phyloP scores from a whole-genome alignment of 2,329 filamentous ascomycete species.

The Paecilomyces variotii region DNA sequence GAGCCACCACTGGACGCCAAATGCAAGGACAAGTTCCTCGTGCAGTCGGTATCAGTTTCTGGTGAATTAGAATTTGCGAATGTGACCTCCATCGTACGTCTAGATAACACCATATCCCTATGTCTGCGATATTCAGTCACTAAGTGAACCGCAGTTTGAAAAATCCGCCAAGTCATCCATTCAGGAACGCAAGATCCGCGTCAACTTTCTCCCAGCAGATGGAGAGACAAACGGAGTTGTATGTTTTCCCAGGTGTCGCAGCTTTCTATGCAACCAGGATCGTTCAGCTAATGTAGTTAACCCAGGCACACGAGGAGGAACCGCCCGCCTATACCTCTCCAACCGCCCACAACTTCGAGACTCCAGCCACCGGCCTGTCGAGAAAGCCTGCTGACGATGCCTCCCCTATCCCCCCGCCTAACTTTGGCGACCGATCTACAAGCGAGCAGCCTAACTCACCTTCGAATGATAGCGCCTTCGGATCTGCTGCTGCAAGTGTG shows the following conservation, averaged over 20 bases:
- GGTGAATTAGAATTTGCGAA: constrained; percentile 76
- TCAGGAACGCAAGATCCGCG: constrained; percentile 92
- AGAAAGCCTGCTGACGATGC: constrained; percentile 30
- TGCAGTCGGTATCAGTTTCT: constrained; percentile 80
- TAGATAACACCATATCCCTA: background rate
- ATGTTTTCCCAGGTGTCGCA: constrained; percentile 9
- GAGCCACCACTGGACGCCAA: constrained; percentile 79
- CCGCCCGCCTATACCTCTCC: constrained; percentile 51
- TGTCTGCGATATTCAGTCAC: background rate
- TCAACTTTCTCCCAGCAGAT: constrained; percentile 62
- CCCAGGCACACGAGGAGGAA: constrained; percentile 30
- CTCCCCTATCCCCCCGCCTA: constrained; percentile 26
- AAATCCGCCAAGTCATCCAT: constrained; percentile 67
- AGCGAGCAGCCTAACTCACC: constrained; percentile 34
- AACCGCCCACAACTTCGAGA: constrained; percentile 39
- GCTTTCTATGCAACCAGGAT: background rate
- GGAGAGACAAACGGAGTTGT: constrained; percentile 28
- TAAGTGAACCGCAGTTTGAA: constrained; percentile 57
- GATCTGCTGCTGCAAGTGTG: constrained; percentile 35
- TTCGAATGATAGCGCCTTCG: constrained; percentile 21
- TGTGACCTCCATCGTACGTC: constrained; percentile 68
- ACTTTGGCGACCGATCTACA: constrained; percentile 26
- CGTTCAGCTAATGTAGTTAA: no score
- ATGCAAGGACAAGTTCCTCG: constrained; percentile 96
- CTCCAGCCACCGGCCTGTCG: constrained; percentile 36